phyloP scores from a whole-genome alignment of 1,139 yeast species.

The Candida pseudoviswanathii region DNA sequence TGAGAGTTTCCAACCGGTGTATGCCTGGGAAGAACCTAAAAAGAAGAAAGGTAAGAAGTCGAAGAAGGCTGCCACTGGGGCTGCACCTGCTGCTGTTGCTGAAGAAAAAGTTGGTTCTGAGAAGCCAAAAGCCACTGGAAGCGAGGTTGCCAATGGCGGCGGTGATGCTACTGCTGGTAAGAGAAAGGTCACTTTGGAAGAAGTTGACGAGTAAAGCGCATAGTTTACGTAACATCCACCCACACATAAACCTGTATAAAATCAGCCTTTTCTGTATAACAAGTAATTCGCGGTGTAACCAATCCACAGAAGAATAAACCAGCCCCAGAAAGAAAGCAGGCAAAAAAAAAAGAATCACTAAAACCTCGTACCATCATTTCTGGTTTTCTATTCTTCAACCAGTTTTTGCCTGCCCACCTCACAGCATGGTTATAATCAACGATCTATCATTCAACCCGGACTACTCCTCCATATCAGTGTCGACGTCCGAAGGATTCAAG shows the following conservation, averaged over 20 bases:
- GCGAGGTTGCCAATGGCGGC: constrained; percentile 17
- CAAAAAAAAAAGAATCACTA: neutral
- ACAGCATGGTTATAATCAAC: constrained; percentile 25
- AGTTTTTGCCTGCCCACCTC: too few species aligned
- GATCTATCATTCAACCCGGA: constrained; percentile 49
- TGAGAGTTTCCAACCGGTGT: constrained; percentile 87
- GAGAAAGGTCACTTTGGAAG: constrained; percentile 46
- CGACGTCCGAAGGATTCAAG: constrained; percentile 36
- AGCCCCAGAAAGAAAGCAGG: neutral
- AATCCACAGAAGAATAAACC: neutral
- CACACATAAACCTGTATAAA: too few species aligned
- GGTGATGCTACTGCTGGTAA: constrained; percentile 19
- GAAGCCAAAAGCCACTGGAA: constrained; percentile 16
- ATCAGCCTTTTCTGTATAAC: too few species aligned
- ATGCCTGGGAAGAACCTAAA: constrained; percentile 76
- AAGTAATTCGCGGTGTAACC: neutral
- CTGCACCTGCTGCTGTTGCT: constrained; percentile 4
- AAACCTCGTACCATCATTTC: neutral
- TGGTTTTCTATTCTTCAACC: neutral
- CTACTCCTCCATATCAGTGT: constrained; percentile 41
- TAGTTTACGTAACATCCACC: too few species aligned
- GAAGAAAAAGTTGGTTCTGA: constrained; percentile 13
- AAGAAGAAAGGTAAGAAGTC: constrained; percentile 23
- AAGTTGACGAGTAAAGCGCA: constrained; percentile 49
- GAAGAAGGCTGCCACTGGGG: constrained; percentile 12